Base-by-base conservation (phyloP, 1,139 yeast species). In the Geotrichum carabidarum region DNA sequence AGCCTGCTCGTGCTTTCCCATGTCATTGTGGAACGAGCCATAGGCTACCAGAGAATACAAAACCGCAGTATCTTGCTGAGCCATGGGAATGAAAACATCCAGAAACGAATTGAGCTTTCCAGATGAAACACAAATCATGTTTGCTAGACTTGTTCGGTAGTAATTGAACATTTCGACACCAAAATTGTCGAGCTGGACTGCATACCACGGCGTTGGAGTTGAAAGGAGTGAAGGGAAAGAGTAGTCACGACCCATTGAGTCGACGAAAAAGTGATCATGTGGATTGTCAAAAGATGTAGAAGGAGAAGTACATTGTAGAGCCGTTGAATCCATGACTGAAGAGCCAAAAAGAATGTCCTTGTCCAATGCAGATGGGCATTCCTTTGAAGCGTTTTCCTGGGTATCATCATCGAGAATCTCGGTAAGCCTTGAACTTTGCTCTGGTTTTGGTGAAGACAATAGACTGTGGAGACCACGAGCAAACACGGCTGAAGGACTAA, bases 51-150 rank as follows among this genome's bases (percentile, higher is more conserved):
- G 75, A 1, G 86, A 82, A 66, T 82, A 82, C 50, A 87, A 70
- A 1, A 86, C 86, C 0, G 91, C 86, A 43, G 75, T 74, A 62
- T 85, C 86, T 54, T 75, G 73, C 54, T 83, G 82, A 0, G 95
- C 93, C 77, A 87, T 79, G 0, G 94, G 93, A 42, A 87, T 71
- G 65, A 86, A 86, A n/a, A 86, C 83, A 43, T 81, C 81, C 55
- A 82, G 79, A 65, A 83, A 87, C 62, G 83, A 81, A 65, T 86
- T 87, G 36, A 84, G 81, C 36, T 77, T 80, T 8, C 40, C 40
- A 12, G 40, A 37, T 50, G 88, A 83, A 51, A 86, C 80, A 14
- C 86, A 81, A 12, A 85, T 79, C 53, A 80, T 74, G 14, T 73
- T 72, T 5, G 86, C 79, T 51, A 86, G 72, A 35, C 77, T 78